Base-by-base conservation (phyloP, 805 yeast species). In the Brettanomyces anomalus region DNA sequence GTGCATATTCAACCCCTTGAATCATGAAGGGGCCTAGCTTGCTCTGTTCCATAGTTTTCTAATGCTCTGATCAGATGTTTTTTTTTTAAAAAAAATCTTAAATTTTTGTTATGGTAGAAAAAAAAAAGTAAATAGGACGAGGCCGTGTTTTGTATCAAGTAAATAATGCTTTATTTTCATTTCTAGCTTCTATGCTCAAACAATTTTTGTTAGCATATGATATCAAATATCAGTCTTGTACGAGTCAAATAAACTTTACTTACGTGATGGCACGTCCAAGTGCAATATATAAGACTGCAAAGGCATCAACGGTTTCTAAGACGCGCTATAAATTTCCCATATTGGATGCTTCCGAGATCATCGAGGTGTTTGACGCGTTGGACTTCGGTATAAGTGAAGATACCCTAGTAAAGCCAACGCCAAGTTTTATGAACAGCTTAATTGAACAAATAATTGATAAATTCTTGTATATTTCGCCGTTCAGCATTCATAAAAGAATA, bases 231-330 rank as follows among this genome's bases (percentile, higher is more conserved):
- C n/a, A n/a, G n/a, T n/a, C n/a, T n/a, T n/a, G n/a, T n/a, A n/a
- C n/a, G n/a, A n/a, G n/a, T 7, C 33, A 31, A 13, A 13, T 19
- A n/a, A 15, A 18, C 26, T 10, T 30, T 32, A n/a, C 16, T 17
- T 16, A 13, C 14, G 10, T 32, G n/a, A 62, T 63, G 66, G 61
- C 66, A 11, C 60, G 68, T 39, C 60, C 64, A 5, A 62, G 67
- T 47, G 62, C 64, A 16, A 53, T 60, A 6, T 62, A 61, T 47
- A 53, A 62, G 33, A 41, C 58, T 8, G 48, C 62, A 10, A 58
- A 55, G 41, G 39, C 30, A 7, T 47, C 58, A 15, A 42, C 52
- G 11, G 39, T 37, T 8, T 18, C 51, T 14, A 45, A 52, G 18
- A 49, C 54, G 40, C 53, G 52, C 31, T 58, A 60, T 49, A 56